These are phyloP conservation scores for Exophiala phaeomuriformis DNA, from an alignment of 2,329 filamentous ascomycete genomes.

Conservation along the genomic window DNA sequence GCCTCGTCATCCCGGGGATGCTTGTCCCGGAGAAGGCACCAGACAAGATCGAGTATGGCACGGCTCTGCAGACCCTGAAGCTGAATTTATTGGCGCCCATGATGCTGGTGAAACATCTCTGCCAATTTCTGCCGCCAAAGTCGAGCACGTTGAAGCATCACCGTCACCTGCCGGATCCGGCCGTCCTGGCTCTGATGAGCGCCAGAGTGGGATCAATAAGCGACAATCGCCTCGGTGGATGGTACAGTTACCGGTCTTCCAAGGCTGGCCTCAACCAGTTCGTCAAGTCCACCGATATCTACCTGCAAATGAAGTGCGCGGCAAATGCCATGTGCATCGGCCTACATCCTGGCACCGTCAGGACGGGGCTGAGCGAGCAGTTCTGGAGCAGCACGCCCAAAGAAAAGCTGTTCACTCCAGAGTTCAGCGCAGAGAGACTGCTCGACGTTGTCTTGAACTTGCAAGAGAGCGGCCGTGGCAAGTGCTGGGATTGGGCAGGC, in stretches of 20 bases:
- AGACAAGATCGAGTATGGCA: conserved; percentile 53
- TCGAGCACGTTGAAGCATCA: conserved; percentile 35
- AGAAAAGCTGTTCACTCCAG: conserved; percentile 59
- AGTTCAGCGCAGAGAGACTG: conserved; percentile 60
- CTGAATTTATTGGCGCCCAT: conserved; percentile 69
- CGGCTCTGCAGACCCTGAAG: conserved; percentile 61
- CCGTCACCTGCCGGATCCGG: conserved; percentile 29
- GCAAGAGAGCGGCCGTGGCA: conserved; percentile 47
- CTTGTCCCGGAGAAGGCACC: conserved; percentile 67
- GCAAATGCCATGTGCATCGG: conserved; percentile 60
- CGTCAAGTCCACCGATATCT: conserved; percentile 63
- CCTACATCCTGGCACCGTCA: conserved; percentile 75
- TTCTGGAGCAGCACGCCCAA: conserved; percentile 61
- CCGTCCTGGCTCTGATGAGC: conserved; percentile 67
- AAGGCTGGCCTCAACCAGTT: conserved; percentile 69
- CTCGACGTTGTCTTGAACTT: conserved; percentile 50
- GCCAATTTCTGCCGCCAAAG: conserved; percentile 58
- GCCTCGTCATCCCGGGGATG: conserved; percentile 63
- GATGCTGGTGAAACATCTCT: conserved; percentile 69
- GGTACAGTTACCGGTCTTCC: conserved; percentile 72
- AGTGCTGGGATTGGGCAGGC: conserved; percentile 26
- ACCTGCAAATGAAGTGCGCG: conserved; percentile 51
- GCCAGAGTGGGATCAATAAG: conserved; percentile 68
- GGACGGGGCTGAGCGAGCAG: conserved; percentile 62
- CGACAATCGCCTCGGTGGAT: conserved; percentile 68